These are phyloP conservation scores for Hamigera avellanea DNA, from an alignment of 495 filamentous ascomycete species.

Conservation along the genomic window DNA sequence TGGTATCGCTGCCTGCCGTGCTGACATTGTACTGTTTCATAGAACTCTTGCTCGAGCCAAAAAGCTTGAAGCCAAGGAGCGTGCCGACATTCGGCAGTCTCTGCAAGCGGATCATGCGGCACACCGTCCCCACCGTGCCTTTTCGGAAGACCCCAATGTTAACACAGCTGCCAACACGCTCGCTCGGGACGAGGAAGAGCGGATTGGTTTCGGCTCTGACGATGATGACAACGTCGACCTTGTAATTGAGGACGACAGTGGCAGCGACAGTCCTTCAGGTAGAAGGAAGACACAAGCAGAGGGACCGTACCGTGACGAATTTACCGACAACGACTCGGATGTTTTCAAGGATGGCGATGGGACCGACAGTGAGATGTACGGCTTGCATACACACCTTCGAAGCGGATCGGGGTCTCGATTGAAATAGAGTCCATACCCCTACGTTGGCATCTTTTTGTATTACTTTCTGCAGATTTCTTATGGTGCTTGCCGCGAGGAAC, in stretches of 20 bases:
- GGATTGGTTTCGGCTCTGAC: constrained; percentile 34
- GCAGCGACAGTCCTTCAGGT: constrained; percentile 12
- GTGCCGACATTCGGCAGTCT: constrained; percentile 33
- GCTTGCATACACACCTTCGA: constrained; percentile 24
- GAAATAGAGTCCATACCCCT: too few species aligned
- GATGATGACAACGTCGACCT: constrained; percentile 33
- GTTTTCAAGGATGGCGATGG: constrained; percentile 31
- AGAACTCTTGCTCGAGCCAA: constrained; percentile 73
- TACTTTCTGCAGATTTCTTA: too few species aligned
- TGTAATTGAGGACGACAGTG: constrained; percentile 27
- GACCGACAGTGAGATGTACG: constrained; percentile 28
- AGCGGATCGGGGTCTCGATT: constrained; percentile 5
- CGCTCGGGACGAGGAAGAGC: constrained; percentile 37
- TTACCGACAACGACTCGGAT: constrained; percentile 44
- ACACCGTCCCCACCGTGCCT: constrained; percentile 25
- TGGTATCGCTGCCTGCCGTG: not conserved
- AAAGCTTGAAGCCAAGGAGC: constrained; percentile 76
- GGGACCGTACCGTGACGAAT: constrained; percentile 36
- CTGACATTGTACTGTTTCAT: constrained; percentile 2
- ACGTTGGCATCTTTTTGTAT: too few species aligned
- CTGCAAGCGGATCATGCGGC: constrained; percentile 28
- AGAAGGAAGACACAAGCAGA: constrained; percentile 12
- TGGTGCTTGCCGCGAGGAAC: too few species aligned
- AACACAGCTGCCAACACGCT: constrained; percentile 31
- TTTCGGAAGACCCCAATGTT: constrained; percentile 34